Evolutionary conservation across 371 early-diverging fungal genomes (phyloP).

Genomic region (Mortierella sp.): DNA sequence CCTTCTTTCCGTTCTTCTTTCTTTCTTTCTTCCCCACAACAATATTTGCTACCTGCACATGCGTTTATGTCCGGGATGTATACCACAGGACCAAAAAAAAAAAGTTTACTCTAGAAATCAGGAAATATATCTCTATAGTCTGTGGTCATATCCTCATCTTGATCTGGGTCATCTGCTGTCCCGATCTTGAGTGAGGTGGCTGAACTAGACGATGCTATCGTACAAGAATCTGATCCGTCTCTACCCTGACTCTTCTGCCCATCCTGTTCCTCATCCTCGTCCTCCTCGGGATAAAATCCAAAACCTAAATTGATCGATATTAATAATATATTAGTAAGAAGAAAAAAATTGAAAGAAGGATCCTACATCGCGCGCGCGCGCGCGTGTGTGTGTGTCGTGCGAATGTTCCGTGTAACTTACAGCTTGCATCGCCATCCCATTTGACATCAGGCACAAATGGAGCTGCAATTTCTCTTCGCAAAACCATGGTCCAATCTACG

Average conservation of each 20-base stretch:
- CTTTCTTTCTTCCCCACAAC: slow-evolving; percentile 2
- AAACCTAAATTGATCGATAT: slow-evolving; percentile 28
- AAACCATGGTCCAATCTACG: slow-evolving; percentile 74
- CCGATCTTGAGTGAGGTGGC: slow-evolving; percentile 3
- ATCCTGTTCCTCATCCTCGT: slow-evolving; percentile 32
- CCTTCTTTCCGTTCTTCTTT: too few species aligned
- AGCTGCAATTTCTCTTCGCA: slow-evolving; percentile 68
- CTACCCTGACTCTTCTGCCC: slow-evolving; percentile 12
- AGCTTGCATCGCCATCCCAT: slow-evolving; percentile 73
- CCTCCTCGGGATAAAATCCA: slow-evolving; percentile 52
- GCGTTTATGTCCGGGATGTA: too few species aligned
- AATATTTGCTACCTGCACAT: background rate
- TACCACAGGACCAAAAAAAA: too few species aligned
- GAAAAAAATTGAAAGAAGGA: background rate
- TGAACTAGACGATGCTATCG: slow-evolving; percentile 9
- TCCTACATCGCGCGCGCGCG: too few species aligned
- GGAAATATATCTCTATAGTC: slow-evolving; percentile 28
- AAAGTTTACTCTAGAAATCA: slow-evolving; percentile 24
- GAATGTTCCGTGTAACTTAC: slow-evolving; percentile 28
- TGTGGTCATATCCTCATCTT: slow-evolving; percentile 15
- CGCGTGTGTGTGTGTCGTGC: background rate
- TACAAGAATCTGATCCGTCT: slow-evolving; percentile 2
- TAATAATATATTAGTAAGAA: too few species aligned
- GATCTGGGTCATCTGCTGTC: background rate
- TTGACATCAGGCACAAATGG: slow-evolving; percentile 77